phyloP scores from a whole-genome alignment of 164 flowering plant genomes.

The Chimonanthus praecox region DNA sequence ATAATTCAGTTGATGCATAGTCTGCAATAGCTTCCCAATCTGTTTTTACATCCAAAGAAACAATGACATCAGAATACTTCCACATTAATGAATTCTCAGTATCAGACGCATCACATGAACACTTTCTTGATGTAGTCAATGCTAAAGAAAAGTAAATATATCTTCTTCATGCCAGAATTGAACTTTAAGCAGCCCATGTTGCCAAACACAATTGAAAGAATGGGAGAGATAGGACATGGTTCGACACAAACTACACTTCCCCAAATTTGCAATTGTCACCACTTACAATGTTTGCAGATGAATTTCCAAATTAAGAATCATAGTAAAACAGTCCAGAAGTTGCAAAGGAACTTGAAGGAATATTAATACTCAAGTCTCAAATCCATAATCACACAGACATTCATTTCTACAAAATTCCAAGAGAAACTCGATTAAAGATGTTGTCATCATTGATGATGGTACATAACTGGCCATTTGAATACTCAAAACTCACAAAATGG shows the following conservation, averaged over 20 bases:
- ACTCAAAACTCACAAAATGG: too few species aligned
- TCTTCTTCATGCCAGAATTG: background rate
- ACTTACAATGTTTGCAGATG: background rate
- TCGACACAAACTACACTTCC: background rate
- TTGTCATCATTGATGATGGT: too few species aligned
- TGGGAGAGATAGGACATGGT: background rate
- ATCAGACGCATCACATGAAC: background rate
- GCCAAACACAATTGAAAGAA: background rate
- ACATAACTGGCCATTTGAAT: too few species aligned
- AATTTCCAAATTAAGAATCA: too few species aligned
- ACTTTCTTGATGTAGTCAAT: background rate
- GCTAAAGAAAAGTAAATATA: background rate
- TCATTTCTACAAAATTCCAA: too few species aligned
- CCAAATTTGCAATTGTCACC: background rate
- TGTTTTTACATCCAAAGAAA: conserved; percentile 16
- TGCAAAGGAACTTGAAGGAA: too few species aligned
- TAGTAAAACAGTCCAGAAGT: too few species aligned
- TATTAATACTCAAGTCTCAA: too few species aligned
- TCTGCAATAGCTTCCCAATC: conserved; percentile 97
- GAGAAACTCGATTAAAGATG: too few species aligned
- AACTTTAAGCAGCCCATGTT: background rate
- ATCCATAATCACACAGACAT: too few species aligned
- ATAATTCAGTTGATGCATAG: conserved; percentile 43
- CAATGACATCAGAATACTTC: background rate
- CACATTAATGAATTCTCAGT: background rate